Base-by-base conservation (phyloP, 495 filamentous ascomycete genomes). In the Penicillium turbatum region DNA sequence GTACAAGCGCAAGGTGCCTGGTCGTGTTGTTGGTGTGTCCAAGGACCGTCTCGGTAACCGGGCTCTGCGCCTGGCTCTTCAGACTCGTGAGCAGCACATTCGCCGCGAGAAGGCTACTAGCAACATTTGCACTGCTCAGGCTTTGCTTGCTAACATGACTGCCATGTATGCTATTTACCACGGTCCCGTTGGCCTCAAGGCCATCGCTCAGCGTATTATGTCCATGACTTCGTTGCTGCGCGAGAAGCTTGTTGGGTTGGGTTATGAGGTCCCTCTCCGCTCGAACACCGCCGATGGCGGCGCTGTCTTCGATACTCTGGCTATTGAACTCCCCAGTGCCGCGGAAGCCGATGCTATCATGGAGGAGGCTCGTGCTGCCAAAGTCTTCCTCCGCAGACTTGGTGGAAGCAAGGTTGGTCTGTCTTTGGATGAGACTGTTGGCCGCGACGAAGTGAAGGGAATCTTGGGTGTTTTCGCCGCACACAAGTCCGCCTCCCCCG, bases 101-200 rank as follows among this genome's bases (percentile, higher is more conserved):
- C 81, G 93, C 60, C 82, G 93, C 62, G 93, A 98, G 71, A 98
- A 98, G 80, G 93, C 93, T 2, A 98, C 93, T 6, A 96, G 91
- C 77, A 98, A 98, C 70, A 95, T 98, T 53, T 98, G 93, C 72
- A 98, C 93, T 17, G 93, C 93, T 6, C 93, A 98, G 68, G 93
- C 93, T 8, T 70, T 98, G 15, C 79, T 97, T 30, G 93, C 93
- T 16, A 98, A 98, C 69, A 97, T 97, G 89, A 95, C 84, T 60
- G 90, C 93, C 45, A 88, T 98, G 73, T 98, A 97, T 69, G 93
- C 91, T n/a, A 82, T 97, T 34, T 98, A 97, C 67, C 93, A 98
- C 65, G 93, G 93, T 2, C 93, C 93, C 2, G 61, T 81, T 31
- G 95, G 95, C 12, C 76, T 98, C 42, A 89, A 84, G 72, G 80